Percentiles rank a stretch among this genome's conserved stretches.
These are phyloP conservation scores for Calonectria hongkongensis DNA, from an alignment of 2,329 filamentous ascomycete genomes.

Conservation along the genomic window DNA sequence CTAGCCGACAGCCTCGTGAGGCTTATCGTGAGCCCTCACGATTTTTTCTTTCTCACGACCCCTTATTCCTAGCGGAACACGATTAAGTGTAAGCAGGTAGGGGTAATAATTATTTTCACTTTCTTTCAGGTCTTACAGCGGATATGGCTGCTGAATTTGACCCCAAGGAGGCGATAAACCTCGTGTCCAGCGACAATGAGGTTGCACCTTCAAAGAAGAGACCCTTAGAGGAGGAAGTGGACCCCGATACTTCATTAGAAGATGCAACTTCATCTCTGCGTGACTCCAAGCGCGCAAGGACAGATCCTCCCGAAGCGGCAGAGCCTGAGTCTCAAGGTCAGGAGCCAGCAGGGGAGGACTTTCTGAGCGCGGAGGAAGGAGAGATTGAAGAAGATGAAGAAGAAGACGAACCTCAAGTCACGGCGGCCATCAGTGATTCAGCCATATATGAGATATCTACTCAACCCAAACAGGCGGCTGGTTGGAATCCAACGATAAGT, in stretches of 20 bases:
- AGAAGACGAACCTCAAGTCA: slow-evolving; percentile 43
- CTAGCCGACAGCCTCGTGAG: slow-evolving; percentile 14
- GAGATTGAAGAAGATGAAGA: slow-evolving; percentile 58
- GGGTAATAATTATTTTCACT: slow-evolving; percentile 28
- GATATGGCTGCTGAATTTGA: slow-evolving; percentile 42
- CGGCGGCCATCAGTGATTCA: slow-evolving; percentile 1
- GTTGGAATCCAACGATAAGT: slow-evolving; percentile 44
- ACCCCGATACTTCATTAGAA: slow-evolving; percentile 31
- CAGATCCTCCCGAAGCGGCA: slow-evolving; percentile 26
- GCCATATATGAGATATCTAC: slow-evolving; percentile 14
- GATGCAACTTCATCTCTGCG: slow-evolving; percentile 36
- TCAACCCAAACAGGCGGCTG: slow-evolving; percentile 34
- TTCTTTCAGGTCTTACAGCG: slow-evolving; percentile 21
- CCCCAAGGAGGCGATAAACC: slow-evolving; percentile 50
- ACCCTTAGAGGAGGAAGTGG: slow-evolving; percentile 51
- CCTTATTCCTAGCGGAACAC: slow-evolving; percentile 12
- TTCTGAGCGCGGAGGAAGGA: slow-evolving; percentile 57
- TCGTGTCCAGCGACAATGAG: slow-evolving; percentile 54
- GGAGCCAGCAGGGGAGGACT: slow-evolving; percentile 27
- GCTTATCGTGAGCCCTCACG: slow-evolving; percentile 15
- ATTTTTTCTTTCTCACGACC: background rate
- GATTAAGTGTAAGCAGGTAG: slow-evolving; percentile 30
- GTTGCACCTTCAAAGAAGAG: slow-evolving; percentile 53
- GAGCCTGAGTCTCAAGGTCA: slow-evolving; percentile 31
- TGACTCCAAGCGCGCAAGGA: slow-evolving; percentile 51